Conservation (phyloP, 2,329 filamentous ascomycete species). For the Diaporthe longicolla region DNA sequence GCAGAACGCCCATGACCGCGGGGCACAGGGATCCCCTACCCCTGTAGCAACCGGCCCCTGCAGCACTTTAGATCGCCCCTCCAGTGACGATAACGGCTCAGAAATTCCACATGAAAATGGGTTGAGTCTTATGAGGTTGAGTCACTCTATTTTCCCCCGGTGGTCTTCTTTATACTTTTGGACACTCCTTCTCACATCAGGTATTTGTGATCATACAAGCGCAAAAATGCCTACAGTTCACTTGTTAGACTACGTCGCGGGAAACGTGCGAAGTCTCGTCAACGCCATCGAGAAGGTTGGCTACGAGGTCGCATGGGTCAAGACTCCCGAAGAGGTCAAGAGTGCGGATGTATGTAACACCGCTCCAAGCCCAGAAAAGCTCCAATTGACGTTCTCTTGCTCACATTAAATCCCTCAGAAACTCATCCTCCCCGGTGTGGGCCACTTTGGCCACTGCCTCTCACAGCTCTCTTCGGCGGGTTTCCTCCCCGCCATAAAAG, state of each 20-base stretch:
- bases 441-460: slow-evolving; percentile 97
- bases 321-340: slow-evolving; percentile 84
- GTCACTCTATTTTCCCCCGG: not conserved
- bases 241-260: slow-evolving; percentile 90
- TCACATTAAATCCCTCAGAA: slow-evolving; percentile 66
- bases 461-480: slow-evolving; percentile 85
- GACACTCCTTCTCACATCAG: not conserved
- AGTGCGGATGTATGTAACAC: slow-evolving; percentile 85
- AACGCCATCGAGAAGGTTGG: slow-evolving; percentile 98
- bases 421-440: slow-evolving; percentile 95
- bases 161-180: not conserved
- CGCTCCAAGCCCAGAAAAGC: not conserved
- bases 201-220: not conserved
- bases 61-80: slow-evolving; percentile 33
- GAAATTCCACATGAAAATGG: slow-evolving; percentile 37
- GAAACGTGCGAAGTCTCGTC: slow-evolving; percentile 94
- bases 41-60: slow-evolving; percentile 28
- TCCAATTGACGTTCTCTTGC: slow-evolving; percentile 42
- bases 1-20: slow-evolving; percentile 46
- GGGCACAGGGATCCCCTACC: slow-evolving; percentile 27
- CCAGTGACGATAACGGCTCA: slow-evolving; percentile 37
- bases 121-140: slow-evolving; percentile 33
- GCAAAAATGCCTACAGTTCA: slow-evolving; percentile 81
- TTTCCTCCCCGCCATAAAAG: slow-evolving; percentile 85
- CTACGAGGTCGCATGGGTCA: slow-evolving; percentile 93